Evolutionary conservation across 2,329 filamentous ascomycete species (phyloP).

Genomic region (Chlorencoelia australis): DNA sequence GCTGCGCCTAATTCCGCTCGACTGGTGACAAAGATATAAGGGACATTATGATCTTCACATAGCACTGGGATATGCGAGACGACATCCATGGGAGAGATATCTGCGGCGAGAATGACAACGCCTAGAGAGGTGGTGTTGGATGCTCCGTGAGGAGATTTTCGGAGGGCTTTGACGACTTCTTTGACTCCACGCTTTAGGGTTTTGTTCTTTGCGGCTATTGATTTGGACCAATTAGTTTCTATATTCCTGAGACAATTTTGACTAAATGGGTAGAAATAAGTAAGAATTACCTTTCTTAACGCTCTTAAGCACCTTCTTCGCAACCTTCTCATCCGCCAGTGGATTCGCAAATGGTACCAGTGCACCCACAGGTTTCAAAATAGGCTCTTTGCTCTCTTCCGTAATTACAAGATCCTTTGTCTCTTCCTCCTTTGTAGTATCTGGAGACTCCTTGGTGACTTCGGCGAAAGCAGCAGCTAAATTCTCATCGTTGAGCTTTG

Average conservation of each 20-base stretch:
- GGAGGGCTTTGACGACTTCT: conserved; percentile 95
- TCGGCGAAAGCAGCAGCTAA: conserved; percentile 54
- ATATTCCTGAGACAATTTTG: not conserved
- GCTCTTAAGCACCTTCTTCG: conserved; percentile 55
- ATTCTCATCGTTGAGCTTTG: conserved; percentile 35
- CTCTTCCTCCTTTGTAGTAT: conserved; percentile 33
- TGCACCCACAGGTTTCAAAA: conserved; percentile 40
- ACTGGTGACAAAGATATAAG: conserved; percentile 89
- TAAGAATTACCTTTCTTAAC: conserved; percentile 44
- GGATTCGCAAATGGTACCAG: conserved; percentile 79
- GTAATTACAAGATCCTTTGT: conserved; percentile 28
- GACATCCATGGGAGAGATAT: conserved; percentile 97
- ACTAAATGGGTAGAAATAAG: not conserved
- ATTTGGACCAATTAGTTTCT: conserved; percentile 16
- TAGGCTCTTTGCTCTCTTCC: conserved; percentile 32
- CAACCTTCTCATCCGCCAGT: conserved; percentile 66
- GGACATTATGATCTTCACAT: conserved; percentile 95
- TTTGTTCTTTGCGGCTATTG: conserved; percentile 81
- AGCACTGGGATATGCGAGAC: conserved; percentile 96
- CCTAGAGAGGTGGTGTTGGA: conserved; percentile 54
- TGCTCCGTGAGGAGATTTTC: conserved; percentile 72
- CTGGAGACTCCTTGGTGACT: conserved; percentile 47
- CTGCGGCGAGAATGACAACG: conserved; percentile 86
- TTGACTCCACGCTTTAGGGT: conserved; percentile 96
- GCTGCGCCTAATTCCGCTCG: conserved; percentile 90